Conservation (phyloP, 805 yeast genomes). For the Yamadazyma philogaea region DNA sequence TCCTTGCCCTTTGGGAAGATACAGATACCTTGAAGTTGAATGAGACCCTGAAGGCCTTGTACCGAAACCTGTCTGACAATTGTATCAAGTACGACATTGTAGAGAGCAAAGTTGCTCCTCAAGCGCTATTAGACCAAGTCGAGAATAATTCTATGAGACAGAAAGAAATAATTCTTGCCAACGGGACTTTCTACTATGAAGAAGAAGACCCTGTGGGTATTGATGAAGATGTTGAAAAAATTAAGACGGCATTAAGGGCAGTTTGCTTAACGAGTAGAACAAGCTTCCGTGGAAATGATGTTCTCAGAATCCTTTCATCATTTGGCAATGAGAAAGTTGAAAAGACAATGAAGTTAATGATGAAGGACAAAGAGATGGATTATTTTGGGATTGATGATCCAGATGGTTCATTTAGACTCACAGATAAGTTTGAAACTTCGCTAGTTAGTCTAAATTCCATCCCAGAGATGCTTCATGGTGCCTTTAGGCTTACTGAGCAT, state of each 20-base stretch:
- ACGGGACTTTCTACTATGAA: constrained; percentile 42
- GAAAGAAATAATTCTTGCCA: constrained; percentile 54
- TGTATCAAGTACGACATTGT: constrained; percentile 36
- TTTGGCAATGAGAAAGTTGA: constrained; percentile 47
- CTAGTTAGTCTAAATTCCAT: not conserved
- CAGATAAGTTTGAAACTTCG: constrained; percentile 39
- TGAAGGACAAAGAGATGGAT: constrained; percentile 54
- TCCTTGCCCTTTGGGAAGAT: constrained; percentile 65
- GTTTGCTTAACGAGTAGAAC: constrained; percentile 54
- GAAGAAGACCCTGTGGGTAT: constrained; percentile 8
- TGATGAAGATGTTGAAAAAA: constrained; percentile 22
- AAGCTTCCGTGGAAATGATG: constrained; percentile 44
- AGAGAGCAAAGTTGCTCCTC: constrained; percentile 10
- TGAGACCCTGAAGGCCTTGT: constrained; percentile 32
- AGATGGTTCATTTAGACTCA: constrained; percentile 50
- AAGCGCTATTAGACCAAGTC: constrained; percentile 38
- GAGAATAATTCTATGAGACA: constrained; percentile 68
- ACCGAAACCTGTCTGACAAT: constrained; percentile 45
- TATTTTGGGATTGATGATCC: constrained; percentile 38
- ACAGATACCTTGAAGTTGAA: constrained; percentile 38
- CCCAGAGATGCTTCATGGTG: constrained; percentile 22
- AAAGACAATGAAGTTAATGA: constrained; percentile 49
- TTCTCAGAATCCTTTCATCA: constrained; percentile 43
- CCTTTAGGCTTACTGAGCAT: constrained; percentile 44
- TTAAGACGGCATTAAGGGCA: constrained; percentile 48